Conservation (phyloP, 805 yeast species). For the Danielozyma ontarioensis region DNA sequence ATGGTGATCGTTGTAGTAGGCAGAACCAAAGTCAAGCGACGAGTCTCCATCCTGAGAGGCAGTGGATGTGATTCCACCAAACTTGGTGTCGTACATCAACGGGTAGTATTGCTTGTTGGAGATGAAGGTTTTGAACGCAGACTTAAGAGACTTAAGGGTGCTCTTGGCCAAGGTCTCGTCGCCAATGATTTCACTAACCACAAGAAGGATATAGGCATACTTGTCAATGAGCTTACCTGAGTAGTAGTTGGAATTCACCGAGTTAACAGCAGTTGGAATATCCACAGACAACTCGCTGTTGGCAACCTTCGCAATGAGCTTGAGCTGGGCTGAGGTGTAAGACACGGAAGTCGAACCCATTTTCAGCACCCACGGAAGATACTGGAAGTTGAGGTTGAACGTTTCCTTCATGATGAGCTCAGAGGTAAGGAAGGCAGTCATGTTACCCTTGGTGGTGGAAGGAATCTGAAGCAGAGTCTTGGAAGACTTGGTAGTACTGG, state of each 20-base stretch:
- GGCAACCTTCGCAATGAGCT: slow-evolving; percentile 10
- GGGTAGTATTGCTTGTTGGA: slow-evolving; percentile 1
- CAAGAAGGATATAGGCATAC: slow-evolving; percentile 13
- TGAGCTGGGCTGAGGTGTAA: slow-evolving; percentile 7
- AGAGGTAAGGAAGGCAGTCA: slow-evolving; percentile 6
- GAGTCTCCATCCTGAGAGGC: slow-evolving; percentile 1
- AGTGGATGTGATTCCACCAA: slow-evolving; percentile 8
- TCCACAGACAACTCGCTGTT: slow-evolving; percentile 12
- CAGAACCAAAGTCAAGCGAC: slow-evolving; percentile 6
- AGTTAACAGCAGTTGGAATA: slow-evolving; percentile 9
- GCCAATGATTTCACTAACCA: slow-evolving; percentile 6
- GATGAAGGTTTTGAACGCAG: slow-evolving; percentile 2
- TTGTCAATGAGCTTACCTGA: slow-evolving; percentile 21
- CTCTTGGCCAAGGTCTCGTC: slow-evolving; percentile 11
- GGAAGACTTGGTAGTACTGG: background rate
- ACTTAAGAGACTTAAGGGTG: slow-evolving; percentile 5
- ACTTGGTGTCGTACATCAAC: slow-evolving; percentile 8
- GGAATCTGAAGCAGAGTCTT: slow-evolving; percentile 3
- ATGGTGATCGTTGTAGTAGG: slow-evolving; percentile 11
- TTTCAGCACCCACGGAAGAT: slow-evolving; percentile 33
- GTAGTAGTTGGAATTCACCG: slow-evolving; percentile 15
- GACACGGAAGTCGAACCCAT: slow-evolving; percentile 4
- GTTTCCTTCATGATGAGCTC: slow-evolving; percentile 1
- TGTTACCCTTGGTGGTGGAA: slow-evolving; percentile 9
- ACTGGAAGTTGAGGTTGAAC: slow-evolving; percentile 30